These are phyloP conservation scores for Zymoseptoria tritici DNA, from an alignment of 2,329 filamentous ascomycete species.

Conservation along the genomic window DNA sequence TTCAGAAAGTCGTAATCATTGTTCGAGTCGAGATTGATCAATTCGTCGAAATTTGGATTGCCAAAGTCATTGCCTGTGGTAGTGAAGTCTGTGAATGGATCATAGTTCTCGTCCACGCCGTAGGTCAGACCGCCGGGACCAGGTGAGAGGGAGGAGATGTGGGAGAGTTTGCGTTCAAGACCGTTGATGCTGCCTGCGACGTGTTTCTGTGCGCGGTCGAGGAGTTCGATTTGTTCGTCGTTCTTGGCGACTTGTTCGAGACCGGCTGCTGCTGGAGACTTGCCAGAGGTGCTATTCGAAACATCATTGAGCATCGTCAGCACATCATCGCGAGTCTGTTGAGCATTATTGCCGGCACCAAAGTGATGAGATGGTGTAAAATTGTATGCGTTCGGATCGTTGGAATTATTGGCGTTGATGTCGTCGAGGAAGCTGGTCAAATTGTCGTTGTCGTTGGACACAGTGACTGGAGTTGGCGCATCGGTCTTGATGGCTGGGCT, in stretches of 20 bases:
- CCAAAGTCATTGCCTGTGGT: background rate
- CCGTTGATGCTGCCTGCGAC: background rate
- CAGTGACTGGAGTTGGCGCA: slow-evolving; percentile 30
- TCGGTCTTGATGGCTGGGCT: slow-evolving; percentile 37
- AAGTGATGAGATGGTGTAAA: background rate
- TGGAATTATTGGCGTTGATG: slow-evolving; percentile 29
- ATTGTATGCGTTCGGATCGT: background rate
- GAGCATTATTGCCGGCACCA: background rate
- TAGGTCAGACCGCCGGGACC: background rate
- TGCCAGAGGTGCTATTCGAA: background rate
- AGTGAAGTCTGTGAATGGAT: background rate
- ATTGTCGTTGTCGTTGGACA: slow-evolving; percentile 37
- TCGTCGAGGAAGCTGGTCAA: slow-evolving; percentile 46
- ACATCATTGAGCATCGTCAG: background rate
- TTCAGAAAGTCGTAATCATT: background rate
- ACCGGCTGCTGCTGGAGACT: background rate
- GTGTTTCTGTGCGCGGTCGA: background rate
- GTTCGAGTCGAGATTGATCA: background rate
- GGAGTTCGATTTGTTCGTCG: background rate
- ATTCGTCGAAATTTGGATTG: background rate
- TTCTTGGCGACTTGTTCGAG: background rate
- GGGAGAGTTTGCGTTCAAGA: background rate
- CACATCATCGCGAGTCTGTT: background rate
- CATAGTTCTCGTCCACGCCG: background rate
- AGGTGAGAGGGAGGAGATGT: background rate